Evolutionary conservation across 2,329 filamentous ascomycete species (phyloP).

Genomic region (Monosporascus sp.): DNA sequence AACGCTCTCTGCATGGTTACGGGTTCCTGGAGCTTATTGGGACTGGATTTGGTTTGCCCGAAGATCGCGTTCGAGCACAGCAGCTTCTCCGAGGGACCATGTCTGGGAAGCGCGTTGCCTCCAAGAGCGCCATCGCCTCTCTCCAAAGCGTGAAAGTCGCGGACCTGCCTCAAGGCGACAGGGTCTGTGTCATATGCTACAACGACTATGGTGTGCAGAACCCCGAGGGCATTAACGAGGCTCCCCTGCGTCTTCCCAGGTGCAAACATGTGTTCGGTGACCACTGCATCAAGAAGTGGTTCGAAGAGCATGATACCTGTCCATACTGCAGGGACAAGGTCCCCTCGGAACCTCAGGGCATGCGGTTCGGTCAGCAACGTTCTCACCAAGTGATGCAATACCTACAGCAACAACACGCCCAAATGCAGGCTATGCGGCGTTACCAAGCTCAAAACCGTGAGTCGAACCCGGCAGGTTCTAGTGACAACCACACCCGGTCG

Average conservation of each 20-base stretch:
- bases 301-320: slow-evolving; percentile 57
- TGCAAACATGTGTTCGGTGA: slow-evolving; percentile 63
- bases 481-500: not conserved
- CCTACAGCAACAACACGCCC: slow-evolving; percentile 20
- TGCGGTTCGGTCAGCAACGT: slow-evolving; percentile 3
- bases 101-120: slow-evolving; percentile 42
- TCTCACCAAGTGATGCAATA: slow-evolving; percentile 19
- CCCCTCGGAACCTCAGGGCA: slow-evolving; percentile 39
- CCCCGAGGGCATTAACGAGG: slow-evolving; percentile 54
- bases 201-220: slow-evolving; percentile 54
- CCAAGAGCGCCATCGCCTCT: slow-evolving; percentile 39
- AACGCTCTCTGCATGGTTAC: not conserved
- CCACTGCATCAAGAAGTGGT: slow-evolving; percentile 61
- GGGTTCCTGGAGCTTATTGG: not conserved
- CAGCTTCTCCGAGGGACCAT: slow-evolving; percentile 43
- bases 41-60: slow-evolving; percentile 17
- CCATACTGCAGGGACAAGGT: slow-evolving; percentile 61
- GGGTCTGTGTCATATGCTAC: slow-evolving; percentile 59
- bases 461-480: not conserved
- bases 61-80: slow-evolving; percentile 32
- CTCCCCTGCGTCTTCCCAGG: slow-evolving; percentile 52
- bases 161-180: slow-evolving; percentile 40
- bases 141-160: slow-evolving; percentile 42
- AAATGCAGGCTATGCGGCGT: not conserved
- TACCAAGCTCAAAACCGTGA: slow-evolving; percentile 1